Evolutionary conservation across 148 eudicot genomes (phyloP).

Genomic region (Camellia granthamiana): DNA sequence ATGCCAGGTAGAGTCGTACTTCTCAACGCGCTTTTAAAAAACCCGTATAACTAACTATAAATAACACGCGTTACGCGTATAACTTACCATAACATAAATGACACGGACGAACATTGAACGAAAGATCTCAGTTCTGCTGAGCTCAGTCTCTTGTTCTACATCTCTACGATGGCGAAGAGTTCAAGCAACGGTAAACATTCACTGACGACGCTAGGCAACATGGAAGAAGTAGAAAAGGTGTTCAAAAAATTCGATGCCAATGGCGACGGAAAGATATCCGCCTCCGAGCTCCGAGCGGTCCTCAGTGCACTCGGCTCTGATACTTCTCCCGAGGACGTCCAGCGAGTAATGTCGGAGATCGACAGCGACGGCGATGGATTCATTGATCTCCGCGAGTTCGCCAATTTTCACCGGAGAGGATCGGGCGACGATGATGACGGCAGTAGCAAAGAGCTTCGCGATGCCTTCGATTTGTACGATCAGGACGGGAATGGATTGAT

Average conservation of each 20-base stretch:
- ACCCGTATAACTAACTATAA: too few relatives aligned
- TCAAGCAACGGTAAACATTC: background rate
- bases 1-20: too few relatives aligned
- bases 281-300: slow-evolving; percentile 41
- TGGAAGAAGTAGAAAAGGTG: slow-evolving; percentile 38
- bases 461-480: slow-evolving; percentile 68
- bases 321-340: slow-evolving; percentile 46
- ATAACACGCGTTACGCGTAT: too few relatives aligned
- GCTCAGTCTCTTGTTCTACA: background rate
- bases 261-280: slow-evolving; percentile 73
- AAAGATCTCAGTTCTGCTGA: too few relatives aligned
- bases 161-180: background rate
- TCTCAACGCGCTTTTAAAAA: background rate
- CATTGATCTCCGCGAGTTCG: slow-evolving; percentile 63
- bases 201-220: slow-evolving; percentile 8
- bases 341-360: slow-evolving; percentile 64
- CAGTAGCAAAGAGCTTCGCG: slow-evolving; percentile 48
- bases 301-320: slow-evolving; percentile 59
- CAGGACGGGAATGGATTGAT: slow-evolving; percentile 65
- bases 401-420: slow-evolving; percentile 46
- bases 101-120: too few relatives aligned
- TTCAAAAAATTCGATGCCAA: slow-evolving; percentile 72
- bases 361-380: slow-evolving; percentile 79
- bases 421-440: slow-evolving; percentile 26
- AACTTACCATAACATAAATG: too few relatives aligned